phyloP scores from a whole-genome alignment of 1,284 basidiomycete species.

The Cryptococcus floricola region DNA sequence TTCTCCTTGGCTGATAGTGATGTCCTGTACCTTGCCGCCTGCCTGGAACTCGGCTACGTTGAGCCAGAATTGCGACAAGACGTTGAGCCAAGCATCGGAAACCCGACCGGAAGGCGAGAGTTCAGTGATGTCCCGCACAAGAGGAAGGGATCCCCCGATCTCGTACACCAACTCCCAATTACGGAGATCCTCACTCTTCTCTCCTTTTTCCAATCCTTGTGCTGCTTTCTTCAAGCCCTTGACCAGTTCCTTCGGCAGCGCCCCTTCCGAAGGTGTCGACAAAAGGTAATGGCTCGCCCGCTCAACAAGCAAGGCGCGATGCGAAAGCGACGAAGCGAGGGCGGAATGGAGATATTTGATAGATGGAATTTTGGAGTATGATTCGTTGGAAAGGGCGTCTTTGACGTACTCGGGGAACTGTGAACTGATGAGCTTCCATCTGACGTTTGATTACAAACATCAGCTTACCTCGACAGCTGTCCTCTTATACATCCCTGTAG shows the following conservation, averaged over 20 bases:
- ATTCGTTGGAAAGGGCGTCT: slow-evolving; percentile 35
- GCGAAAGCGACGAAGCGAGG: slow-evolving; percentile 21
- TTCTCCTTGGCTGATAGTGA: background rate
- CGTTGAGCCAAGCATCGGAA: slow-evolving; percentile 14
- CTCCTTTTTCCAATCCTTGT: background rate
- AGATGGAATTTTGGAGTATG: slow-evolving; percentile 32
- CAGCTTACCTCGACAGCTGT: background rate
- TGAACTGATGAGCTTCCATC: background rate
- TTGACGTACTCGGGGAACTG: slow-evolving; percentile 39
- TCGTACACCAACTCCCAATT: slow-evolving; percentile 29
- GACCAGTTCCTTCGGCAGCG: background rate
- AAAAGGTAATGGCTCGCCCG: slow-evolving; percentile 15
- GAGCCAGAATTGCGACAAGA: slow-evolving; percentile 7
- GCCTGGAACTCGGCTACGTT: background rate
- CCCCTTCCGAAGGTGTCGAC: background rate
- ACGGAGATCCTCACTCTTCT: slow-evolving; percentile 15
- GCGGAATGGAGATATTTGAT: slow-evolving; percentile 22
- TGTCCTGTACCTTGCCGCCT: slow-evolving; percentile 1
- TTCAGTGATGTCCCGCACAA: slow-evolving; percentile 13
- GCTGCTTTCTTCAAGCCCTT: background rate
- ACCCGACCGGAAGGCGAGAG: background rate
- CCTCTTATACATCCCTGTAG: background rate
- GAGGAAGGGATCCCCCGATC: slow-evolving; percentile 16
- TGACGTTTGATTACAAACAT: background rate
- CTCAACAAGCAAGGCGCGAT: slow-evolving; percentile 22